Conservation (phyloP, 169 alveolate genomes). For the Plasmodium adleri region DNA sequence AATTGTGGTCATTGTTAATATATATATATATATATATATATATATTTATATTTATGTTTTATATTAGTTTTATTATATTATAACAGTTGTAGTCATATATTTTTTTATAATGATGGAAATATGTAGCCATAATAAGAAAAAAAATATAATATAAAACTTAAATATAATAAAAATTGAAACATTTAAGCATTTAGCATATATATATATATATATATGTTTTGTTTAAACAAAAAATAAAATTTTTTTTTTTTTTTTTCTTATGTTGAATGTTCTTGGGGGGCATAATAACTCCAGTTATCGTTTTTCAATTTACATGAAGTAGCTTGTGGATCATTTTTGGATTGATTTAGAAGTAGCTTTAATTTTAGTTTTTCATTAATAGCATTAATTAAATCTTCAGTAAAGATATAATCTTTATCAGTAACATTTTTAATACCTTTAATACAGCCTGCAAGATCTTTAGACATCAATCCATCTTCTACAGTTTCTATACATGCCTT, state of each 20-base stretch:
- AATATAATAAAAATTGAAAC: neutral
- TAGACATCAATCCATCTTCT: constrained; percentile 94
- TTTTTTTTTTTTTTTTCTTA: constrained; percentile 1
- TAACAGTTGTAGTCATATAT: too few species aligned
- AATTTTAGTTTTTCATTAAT: constrained; percentile 77
- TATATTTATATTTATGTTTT: too few species aligned
- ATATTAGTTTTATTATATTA: too few species aligned
- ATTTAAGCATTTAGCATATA: neutral
- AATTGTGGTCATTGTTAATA: too few species aligned
- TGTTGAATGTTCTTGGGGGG: constrained; percentile 82
- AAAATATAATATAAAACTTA: neutral
- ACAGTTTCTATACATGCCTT: constrained; percentile 91
- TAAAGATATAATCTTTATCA: constrained; percentile 76
- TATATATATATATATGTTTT: neutral
- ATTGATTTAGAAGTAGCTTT: constrained; percentile 68
- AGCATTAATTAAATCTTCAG: constrained; percentile 80
- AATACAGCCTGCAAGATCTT: constrained; percentile 91
- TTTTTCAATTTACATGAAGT: constrained; percentile 68
- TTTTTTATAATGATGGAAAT: too few species aligned
- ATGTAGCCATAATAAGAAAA: too few species aligned
- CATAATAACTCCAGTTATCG: constrained; percentile 82
- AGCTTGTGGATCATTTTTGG: constrained; percentile 40
- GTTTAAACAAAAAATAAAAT: too few species aligned
- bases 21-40: too few species aligned
- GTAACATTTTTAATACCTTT: constrained; percentile 75